Percentiles rank a stretch among this genome's conserved stretches.
These are phyloP conservation scores for Fusarium virguliforme DNA, from an alignment of 2,329 filamentous ascomycete species.

Conservation along the genomic window DNA sequence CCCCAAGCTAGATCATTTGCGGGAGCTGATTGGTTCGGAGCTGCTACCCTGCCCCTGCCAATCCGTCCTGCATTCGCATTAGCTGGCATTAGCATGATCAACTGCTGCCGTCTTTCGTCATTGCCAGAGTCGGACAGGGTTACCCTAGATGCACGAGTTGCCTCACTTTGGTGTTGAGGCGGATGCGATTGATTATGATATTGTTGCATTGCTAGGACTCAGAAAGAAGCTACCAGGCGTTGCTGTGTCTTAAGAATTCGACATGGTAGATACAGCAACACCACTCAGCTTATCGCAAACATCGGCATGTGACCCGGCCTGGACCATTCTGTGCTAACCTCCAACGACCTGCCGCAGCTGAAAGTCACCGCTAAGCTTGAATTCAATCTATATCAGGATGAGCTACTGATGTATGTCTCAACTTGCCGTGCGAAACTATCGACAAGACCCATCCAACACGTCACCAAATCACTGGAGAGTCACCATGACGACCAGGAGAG, in stretches of 20 bases:
- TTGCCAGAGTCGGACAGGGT: conserved; percentile 15
- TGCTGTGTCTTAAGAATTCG: too few relatives aligned
- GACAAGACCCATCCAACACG: conserved; percentile 12
- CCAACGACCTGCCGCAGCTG: background rate
- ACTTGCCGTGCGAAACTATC: background rate
- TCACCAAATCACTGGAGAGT: background rate
- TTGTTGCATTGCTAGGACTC: too few relatives aligned
- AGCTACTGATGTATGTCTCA: conserved; percentile 28
- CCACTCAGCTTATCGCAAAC: background rate
- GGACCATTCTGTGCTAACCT: background rate
- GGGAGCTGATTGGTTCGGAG: conserved; percentile 39
- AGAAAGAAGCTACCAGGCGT: too few relatives aligned
- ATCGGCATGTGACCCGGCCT: background rate
- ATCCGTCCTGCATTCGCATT: conserved; percentile 31
- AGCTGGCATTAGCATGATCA: background rate
- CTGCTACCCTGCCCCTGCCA: conserved; percentile 30
- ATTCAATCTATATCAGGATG: conserved; percentile 13
- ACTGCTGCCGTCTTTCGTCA: conserved; percentile 20
- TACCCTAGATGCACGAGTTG: conserved; percentile 34
- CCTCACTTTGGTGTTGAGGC: conserved; percentile 5
- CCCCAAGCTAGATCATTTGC: conserved; percentile 37
- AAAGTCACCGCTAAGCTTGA: background rate
- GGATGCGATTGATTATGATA: background rate
- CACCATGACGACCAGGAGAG: background rate
- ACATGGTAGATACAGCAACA: background rate